Evolutionary conservation across 495 filamentous ascomycete genomes (phyloP), one percentile per base, ranked within the genome.

Genomic region (Mytilinidion resinicola): DNA sequence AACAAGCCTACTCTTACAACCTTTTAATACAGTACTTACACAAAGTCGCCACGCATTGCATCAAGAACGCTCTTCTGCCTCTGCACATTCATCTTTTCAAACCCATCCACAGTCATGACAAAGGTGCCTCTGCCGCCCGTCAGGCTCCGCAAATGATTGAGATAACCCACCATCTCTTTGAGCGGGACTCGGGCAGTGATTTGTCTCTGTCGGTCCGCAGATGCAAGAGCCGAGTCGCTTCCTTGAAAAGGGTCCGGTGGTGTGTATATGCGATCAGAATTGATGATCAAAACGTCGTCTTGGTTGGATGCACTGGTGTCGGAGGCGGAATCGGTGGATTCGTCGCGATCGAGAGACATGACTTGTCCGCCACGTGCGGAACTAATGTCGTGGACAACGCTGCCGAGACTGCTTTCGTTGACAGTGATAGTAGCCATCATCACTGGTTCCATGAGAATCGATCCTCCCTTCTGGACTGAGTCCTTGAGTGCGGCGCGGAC

Each of bases 111-210:
- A 50, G 78, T 84, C 90, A 99, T 91, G 30, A 93, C 87, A 71
- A 99, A 89, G 5, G 89, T 89, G 25, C 95, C 95, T 30, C 93
- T 78, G 0, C 95, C 95, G 9, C 84, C 85, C 14, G 91, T 99
- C 74, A 95, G 73, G 70, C 87, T 90, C 41, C 95, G 75, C 67
- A 99, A 74, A 70, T 95, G 88, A 71, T 87, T 90, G 65, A 97
- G 73, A 73, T 99, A 99, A 35, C 92, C 90, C 51, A 96, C 87
- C 91, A 97, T 96, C 72, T 97, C 92, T 70, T 90, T 91, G 55
- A 97, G 73, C 42, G 95, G 95, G 33, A 96, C 91, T 59, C 86
- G 82, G 3, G 90, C 95, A 5, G 82, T 81, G 57, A 99, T 88
- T 6, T 77, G 85, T 50, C 84, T 73, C 48, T 79, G 79, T 9